Evolutionary conservation across 352 stramenopile species (phyloP), one percentile per base, ranked within the genome.

Genomic region (Globisporangium orthogonon): DNA sequence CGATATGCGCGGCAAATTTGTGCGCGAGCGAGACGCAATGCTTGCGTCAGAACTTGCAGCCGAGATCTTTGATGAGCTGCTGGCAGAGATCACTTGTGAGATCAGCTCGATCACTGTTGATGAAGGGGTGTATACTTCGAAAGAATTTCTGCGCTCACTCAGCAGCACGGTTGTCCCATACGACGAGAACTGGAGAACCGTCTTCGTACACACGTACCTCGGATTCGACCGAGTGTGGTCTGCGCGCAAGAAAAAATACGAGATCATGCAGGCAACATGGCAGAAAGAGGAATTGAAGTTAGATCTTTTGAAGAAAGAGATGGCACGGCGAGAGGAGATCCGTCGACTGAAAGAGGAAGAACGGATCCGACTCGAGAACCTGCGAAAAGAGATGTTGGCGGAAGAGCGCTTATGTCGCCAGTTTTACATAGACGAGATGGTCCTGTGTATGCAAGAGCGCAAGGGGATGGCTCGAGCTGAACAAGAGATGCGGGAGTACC

Each of bases 351-450:
- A 64, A 23, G 76, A 91, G 43, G 71, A 73, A 58, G 80, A 92
- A 43, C 61, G 76, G 13, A 18, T 70, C 29, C 56, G 54, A 2
- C 60, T 81, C 2, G 78, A 89, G 28, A 29, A 30, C 1, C 58
- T 68, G 5, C 73, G 70, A 2, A 86, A 81, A 28, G 83, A 87
- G 48, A 91, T 92, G 83, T 48, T 83, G 2, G 69, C 67, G 4
- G 83, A 89, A 68, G 83, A 92, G 49, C 61, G 76, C 0, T 53
- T 60, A 0, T 78, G 76, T 43, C 83, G 80, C 0, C 69, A 69
- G 40, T 91, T 92, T 54, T 90, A 91, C 52, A 10, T 86, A 13
- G 76, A 87, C 35, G 80, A 92, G 52, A 74, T 73, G 30, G 62
- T 83, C 6, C 31, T 76, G 3, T 87, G 62, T 23, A 77, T 92